Conservation (phyloP, 1,139 yeast genomes). For the Zygoascus meyerae region DNA sequence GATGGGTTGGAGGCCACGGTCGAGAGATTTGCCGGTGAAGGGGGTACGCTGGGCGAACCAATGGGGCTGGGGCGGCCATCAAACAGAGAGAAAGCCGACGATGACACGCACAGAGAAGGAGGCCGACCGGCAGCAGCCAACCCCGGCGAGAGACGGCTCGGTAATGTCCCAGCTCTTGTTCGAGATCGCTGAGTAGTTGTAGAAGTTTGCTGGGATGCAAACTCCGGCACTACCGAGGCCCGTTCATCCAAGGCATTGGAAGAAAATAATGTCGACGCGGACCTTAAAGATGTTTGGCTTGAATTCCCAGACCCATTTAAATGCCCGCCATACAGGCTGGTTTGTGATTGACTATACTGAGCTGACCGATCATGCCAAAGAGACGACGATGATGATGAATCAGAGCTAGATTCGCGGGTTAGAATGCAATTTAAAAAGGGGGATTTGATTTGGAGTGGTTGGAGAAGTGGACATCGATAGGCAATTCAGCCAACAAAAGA, state of each 20-base stretch:
- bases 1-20: neutral
- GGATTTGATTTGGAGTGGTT: too few relatives aligned
- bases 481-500: neutral
- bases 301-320: too few relatives aligned
- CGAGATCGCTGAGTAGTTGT: constrained; percentile 22
- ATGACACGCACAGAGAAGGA: constrained; percentile 9
- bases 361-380: constrained; percentile 19
- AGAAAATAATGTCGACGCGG: too few relatives aligned
- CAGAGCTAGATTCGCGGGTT: neutral
- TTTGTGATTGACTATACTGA: neutral
- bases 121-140: constrained; percentile 14
- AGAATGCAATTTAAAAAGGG: neutral
- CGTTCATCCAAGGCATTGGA: too few relatives aligned
- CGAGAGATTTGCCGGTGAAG: neutral
- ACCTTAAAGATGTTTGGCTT: too few relatives aligned
- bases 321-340: too few relatives aligned
- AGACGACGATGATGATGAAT: constrained; percentile 7
- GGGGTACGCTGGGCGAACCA: constrained; percentile 16
- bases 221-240: too few relatives aligned
- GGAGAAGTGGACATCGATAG: neutral
- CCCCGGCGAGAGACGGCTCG: constrained; percentile 37
- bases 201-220: too few relatives aligned
- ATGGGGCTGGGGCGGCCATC: constrained; percentile 23
- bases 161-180: constrained; percentile 43
- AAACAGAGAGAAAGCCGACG: constrained; percentile 26